Evolutionary conservation across 306 rosid species (phyloP).

Genomic region (Quercus parvula): DNA sequence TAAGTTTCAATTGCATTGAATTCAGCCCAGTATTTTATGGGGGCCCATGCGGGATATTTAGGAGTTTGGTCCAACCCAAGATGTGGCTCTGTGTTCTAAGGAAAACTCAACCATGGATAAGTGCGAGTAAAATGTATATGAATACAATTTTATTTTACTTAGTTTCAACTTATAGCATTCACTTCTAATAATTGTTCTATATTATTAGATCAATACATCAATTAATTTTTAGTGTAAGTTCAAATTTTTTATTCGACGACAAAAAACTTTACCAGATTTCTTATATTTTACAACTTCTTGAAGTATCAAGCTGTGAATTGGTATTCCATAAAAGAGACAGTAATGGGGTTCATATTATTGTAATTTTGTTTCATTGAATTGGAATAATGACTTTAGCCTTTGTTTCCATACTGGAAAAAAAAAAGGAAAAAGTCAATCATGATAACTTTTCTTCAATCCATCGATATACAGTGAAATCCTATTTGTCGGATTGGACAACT

Average conservation of each 20-base stretch:
- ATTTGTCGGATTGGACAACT: too few species aligned
- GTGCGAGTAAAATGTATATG: too few species aligned
- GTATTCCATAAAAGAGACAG: neutral
- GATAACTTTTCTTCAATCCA: too few species aligned
- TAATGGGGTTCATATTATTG: neutral
- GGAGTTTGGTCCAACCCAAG: neutral
- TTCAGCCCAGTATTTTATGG: neutral
- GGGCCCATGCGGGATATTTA: too few species aligned
- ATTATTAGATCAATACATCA: fast-evolving
- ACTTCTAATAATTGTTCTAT: fast-evolving
- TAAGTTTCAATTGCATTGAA: neutral
- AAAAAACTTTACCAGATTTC: fast-evolving
- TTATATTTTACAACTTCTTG: neutral
- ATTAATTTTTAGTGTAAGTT: too few species aligned
- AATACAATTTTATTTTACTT: too few species aligned
- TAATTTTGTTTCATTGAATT: neutral
- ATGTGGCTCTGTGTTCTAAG: neutral
- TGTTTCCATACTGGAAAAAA: neutral
- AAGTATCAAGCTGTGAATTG: neutral
- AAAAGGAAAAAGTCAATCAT: too few species aligned
- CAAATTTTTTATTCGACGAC: fast-evolving
- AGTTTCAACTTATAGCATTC: fast-evolving
- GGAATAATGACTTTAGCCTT: neutral
- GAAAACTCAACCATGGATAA: neutral
- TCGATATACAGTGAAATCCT: too few species aligned